A percentile compares a stretch with the other conserved stretches of the same genome.
Evolutionary conservation across 2,329 filamentous ascomycete species (phyloP).

Genomic region (Emydomyces testavorans): DNA sequence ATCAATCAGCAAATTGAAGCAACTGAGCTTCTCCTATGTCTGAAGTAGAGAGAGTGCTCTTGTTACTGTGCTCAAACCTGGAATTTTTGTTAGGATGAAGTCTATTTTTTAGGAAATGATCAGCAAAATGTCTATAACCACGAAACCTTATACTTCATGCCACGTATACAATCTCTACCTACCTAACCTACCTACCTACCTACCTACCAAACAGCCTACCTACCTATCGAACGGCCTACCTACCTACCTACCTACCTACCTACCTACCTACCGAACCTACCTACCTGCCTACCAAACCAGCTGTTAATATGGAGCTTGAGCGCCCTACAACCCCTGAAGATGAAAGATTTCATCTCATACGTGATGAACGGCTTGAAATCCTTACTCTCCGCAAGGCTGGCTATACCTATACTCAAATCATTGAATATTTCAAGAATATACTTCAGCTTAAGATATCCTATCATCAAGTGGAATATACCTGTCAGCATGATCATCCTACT

Average conservation of each 20-base stretch:
- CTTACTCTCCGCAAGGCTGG: not conserved
- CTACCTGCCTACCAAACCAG: not conserved
- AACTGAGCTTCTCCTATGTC: too few relatives aligned
- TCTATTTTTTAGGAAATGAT: too few relatives aligned
- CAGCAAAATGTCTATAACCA: not conserved
- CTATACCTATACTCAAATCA: not conserved
- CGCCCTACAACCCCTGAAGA: too few relatives aligned
- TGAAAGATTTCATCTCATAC: not conserved
- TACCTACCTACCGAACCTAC: not conserved
- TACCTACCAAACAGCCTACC: not conserved
- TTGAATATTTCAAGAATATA: not conserved
- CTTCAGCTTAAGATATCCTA: not conserved
- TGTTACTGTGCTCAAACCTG: not conserved
- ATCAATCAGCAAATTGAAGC: too few relatives aligned
- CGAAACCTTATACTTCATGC: too few relatives aligned
- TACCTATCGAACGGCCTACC: too few relatives aligned
- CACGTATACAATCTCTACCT: too few relatives aligned
- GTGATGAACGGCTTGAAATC: not conserved
- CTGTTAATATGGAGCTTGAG: not conserved
- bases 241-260: too few relatives aligned
- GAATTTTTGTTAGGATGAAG: not conserved
- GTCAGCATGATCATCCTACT: not conserved
- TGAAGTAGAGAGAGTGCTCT: too few relatives aligned
- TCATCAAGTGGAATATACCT: not conserved
- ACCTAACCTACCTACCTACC: not conserved